Conservation (phyloP, 2,329 filamentous ascomycete species). For the Dryadomyces sulphureus region DNA sequence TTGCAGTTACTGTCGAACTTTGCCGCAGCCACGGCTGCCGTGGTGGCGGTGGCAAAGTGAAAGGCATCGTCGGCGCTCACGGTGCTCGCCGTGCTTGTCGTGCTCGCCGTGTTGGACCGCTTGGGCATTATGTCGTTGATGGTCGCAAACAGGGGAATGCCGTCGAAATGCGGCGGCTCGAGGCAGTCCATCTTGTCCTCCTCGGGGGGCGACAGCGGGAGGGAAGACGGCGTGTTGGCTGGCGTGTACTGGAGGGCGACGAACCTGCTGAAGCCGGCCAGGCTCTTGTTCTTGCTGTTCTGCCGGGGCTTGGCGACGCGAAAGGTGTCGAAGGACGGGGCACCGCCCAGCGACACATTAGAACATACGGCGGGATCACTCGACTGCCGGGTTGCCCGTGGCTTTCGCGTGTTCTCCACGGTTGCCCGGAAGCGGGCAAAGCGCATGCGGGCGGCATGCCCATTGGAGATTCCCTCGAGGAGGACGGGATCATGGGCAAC, state of each 20-base stretch:
- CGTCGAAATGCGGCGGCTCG: neutral
- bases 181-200: neutral
- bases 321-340: slow-evolving; percentile 20
- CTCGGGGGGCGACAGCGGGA: neutral
- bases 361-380: neutral
- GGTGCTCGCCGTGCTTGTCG: no score
- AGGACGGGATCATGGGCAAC: slow-evolving; percentile 41
- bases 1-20: neutral
- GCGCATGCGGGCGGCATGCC: slow-evolving; percentile 46
- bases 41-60: slow-evolving; percentile 13
- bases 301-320: slow-evolving; percentile 32
- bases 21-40: neutral
- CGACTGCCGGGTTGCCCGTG: neutral
- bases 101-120: no score
- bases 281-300: slow-evolving; percentile 16
- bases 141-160: neutral
- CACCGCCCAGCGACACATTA: neutral
- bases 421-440: slow-evolving; percentile 36
- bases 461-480: slow-evolving; percentile 39
- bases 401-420: slow-evolving; percentile 16
- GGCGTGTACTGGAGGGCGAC: no score
- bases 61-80: slow-evolving; percentile 11
- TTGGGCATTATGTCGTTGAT: neutral
- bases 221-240: no score
- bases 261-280: no score